phyloP scores from a whole-genome alignment of 306 rosid species.

The Lathyrus tuberosus region DNA sequence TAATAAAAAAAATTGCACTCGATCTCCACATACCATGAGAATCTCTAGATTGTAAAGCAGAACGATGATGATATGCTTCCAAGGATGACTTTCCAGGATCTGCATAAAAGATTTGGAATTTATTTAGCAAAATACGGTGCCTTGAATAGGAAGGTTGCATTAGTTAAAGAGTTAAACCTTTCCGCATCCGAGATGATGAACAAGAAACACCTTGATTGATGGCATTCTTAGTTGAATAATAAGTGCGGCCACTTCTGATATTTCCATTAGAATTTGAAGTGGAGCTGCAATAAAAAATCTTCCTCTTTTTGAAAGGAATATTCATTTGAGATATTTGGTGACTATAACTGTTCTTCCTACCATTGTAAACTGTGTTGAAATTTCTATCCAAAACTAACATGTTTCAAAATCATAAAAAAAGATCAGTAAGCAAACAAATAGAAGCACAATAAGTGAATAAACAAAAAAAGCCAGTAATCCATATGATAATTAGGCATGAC shows the following conservation, averaged over 20 bases:
- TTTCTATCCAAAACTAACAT: slow-evolving; percentile 56
- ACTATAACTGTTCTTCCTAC: slow-evolving; percentile 59
- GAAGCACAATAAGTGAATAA: slow-evolving; percentile 13
- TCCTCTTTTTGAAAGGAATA: slow-evolving; percentile 92
- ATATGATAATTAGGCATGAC: neutral
- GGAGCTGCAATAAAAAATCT: slow-evolving; percentile 51
- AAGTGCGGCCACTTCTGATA: slow-evolving; percentile 45
- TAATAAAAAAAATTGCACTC: slow-evolving; percentile 41
- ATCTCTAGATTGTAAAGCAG: slow-evolving; percentile 62
- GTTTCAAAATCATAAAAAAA: slow-evolving; percentile 31
- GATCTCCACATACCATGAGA: slow-evolving; percentile 74
- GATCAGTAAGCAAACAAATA: slow-evolving; percentile 34
- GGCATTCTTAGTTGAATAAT: slow-evolving; percentile 51
- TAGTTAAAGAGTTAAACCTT: slow-evolving; percentile 50
- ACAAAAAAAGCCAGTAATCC: slow-evolving; percentile 22
- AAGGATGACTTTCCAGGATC: slow-evolving; percentile 57
- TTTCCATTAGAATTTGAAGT: slow-evolving; percentile 55
- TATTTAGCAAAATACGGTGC: slow-evolving; percentile 32
- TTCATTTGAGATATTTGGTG: slow-evolving; percentile 77
- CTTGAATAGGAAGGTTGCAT: slow-evolving; percentile 31
- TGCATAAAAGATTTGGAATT: slow-evolving; percentile 46
- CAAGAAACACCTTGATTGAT: slow-evolving; percentile 52
- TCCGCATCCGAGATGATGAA: slow-evolving; percentile 47
- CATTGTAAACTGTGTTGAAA: slow-evolving; percentile 54
- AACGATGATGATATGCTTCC: slow-evolving; percentile 50